These are phyloP conservation scores for Oryza brachyantha DNA, from an alignment of 176 grass and related monocot species.

Conservation along the genomic window DNA sequence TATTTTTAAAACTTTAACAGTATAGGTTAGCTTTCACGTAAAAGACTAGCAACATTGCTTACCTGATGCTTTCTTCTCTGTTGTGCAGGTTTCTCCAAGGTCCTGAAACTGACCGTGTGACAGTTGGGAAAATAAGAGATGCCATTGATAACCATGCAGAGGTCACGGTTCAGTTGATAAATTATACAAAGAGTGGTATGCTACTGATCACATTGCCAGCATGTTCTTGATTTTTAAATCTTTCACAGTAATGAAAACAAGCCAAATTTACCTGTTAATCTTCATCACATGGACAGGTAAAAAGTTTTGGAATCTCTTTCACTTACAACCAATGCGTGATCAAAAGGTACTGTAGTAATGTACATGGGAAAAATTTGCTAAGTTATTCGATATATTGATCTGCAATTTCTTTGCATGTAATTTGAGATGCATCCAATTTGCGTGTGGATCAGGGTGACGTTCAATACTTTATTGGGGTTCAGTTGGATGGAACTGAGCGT, in stretches of 20 bases:
- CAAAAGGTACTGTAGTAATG: constrained; percentile 68
- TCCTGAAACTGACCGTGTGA: constrained; percentile 71
- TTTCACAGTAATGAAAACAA: constrained; percentile 7
- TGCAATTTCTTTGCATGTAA: constrained; percentile 22
- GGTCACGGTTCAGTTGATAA: constrained; percentile 90
- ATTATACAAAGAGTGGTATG: constrained; percentile 92
- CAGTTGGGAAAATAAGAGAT: constrained; percentile 85
- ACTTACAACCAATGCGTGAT: constrained; percentile 96
- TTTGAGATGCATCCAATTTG: constrained; percentile 28
- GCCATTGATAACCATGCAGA: constrained; percentile 89
- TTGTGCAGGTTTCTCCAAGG: constrained; percentile 81
- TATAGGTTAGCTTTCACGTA: not conserved
- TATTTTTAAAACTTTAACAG: not conserved
- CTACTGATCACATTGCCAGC: not conserved
- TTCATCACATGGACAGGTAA: constrained; percentile 56
- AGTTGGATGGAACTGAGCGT: constrained; percentile 90
- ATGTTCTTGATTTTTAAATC: not conserved
- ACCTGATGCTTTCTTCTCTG: not conserved
- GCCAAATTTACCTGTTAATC: not conserved
- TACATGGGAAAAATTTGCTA: not conserved
- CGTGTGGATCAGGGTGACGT: constrained; percentile 75
- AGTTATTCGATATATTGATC: constrained; percentile 26
- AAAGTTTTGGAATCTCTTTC: constrained; percentile 99
- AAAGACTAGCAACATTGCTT: constrained; percentile 2
- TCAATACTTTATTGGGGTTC: constrained; percentile 97